A percentile compares a stretch with the other conserved stretches of the same genome.
phyloP scores from a whole-genome alignment of 2,329 filamentous ascomycete species.

The Daldinia sp. region DNA sequence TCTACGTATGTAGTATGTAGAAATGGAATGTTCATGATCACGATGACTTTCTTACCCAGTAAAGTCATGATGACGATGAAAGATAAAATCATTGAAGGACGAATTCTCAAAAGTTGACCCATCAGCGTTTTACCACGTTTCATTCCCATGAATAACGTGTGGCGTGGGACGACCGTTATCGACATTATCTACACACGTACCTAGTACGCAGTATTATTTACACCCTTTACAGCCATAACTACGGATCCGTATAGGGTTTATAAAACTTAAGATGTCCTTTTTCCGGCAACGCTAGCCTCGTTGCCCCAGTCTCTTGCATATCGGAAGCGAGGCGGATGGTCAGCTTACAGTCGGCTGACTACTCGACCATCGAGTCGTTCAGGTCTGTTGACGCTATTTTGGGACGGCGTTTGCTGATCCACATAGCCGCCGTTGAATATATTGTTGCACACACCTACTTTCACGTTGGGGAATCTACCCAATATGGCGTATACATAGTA shows the following conservation, averaged over 20 bases:
- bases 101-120: slow-evolving; percentile 1
- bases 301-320: slow-evolving; percentile 40
- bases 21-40: slow-evolving; percentile 9
- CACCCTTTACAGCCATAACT: slow-evolving; percentile 13
- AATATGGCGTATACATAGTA: too few relatives aligned
- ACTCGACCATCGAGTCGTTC: slow-evolving; percentile 21
- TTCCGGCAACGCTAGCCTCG: slow-evolving; percentile 39
- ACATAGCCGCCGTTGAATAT: slow-evolving; percentile 16
- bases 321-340: slow-evolving; percentile 34
- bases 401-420: slow-evolving; percentile 26
- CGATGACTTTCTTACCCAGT: background rate
- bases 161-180: slow-evolving; percentile 4
- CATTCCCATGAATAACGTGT: slow-evolving; percentile 1
- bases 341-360: slow-evolving; percentile 31
- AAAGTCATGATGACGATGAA: slow-evolving; percentile 5
- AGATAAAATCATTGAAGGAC: slow-evolving; percentile 9
- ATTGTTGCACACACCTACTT: slow-evolving; percentile 18
- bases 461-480: slow-evolving; percentile 12
- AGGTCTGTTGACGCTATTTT: slow-evolving; percentile 37
- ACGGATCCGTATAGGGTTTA: slow-evolving; percentile 29
- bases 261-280: slow-evolving; percentile 17
- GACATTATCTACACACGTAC: slow-evolving; percentile 15
- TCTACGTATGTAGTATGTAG: background rate
- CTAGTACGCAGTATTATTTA: slow-evolving; percentile 15
- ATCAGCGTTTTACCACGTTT: slow-evolving; percentile 20